A percentile compares a stretch with the other conserved stretches of the same genome.
phyloP scores from a whole-genome alignment of 192 early-diverging fungal species.

The Coemansia reversa region DNA sequence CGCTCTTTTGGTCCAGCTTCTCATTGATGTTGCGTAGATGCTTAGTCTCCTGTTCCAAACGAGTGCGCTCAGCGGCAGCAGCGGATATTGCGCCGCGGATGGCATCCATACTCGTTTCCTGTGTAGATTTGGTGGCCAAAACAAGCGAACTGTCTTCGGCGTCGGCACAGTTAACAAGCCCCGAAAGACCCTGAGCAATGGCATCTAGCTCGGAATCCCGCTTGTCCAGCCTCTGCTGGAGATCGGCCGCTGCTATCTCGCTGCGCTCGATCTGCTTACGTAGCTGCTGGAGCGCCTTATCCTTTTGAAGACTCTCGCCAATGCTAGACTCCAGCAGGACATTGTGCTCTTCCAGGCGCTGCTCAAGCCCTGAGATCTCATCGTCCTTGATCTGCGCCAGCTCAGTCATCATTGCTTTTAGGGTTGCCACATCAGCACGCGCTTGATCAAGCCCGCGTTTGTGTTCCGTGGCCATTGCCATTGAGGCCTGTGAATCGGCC shows the following conservation, averaged over 20 bases:
- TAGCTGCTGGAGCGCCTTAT: slow-evolving; percentile 26
- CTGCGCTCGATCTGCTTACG: slow-evolving; percentile 12
- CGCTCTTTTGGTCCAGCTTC: slow-evolving; percentile 50
- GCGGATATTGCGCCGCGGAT: slow-evolving; percentile 5
- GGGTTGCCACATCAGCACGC: slow-evolving; percentile 16
- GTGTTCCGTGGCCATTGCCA: slow-evolving; percentile 1
- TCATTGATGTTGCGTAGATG: slow-evolving; percentile 20
- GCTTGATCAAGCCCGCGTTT: slow-evolving; percentile 26
- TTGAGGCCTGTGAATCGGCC: slow-evolving; percentile 13
- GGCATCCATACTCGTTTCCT: slow-evolving; percentile 1
- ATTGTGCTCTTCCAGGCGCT: slow-evolving; percentile 17
- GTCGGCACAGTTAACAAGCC: slow-evolving; percentile 16
- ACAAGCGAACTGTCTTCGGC: neutral
- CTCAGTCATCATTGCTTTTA: slow-evolving; percentile 52
- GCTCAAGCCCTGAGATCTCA: slow-evolving; percentile 35
- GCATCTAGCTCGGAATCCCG: slow-evolving; percentile 1
- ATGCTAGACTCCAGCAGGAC: slow-evolving; percentile 30
- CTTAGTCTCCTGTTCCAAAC: slow-evolving; percentile 19
- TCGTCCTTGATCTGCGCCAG: slow-evolving; percentile 44
- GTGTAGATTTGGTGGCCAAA: neutral
- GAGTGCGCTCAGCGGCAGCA: neutral
- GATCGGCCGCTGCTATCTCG: slow-evolving; percentile 5
- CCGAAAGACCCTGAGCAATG: slow-evolving; percentile 8
- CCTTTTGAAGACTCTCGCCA: slow-evolving; percentile 34
- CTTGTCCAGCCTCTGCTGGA: slow-evolving; percentile 17